phyloP scores from a whole-genome alignment of 1,139 yeast species.

The Pichia sp. region DNA sequence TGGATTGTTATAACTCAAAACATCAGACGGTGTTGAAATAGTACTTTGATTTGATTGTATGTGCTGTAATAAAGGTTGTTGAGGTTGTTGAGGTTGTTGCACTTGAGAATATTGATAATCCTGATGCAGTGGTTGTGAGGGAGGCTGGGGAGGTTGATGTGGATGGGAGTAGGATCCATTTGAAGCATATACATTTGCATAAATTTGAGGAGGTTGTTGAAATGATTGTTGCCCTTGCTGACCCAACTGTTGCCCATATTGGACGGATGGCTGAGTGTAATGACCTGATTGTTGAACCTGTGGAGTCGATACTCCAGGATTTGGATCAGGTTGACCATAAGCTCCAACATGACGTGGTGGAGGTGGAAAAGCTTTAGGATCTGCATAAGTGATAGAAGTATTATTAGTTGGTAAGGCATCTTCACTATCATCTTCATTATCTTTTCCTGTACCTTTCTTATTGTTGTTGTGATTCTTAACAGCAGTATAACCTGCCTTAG shows the following conservation, averaged over 20 bases:
- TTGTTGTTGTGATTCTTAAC: slow-evolving; percentile 37
- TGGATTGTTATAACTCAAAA: slow-evolving; percentile 2
- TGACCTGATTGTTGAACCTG: slow-evolving; percentile 9
- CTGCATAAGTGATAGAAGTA: slow-evolving; percentile 15
- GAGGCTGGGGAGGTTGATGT: not conserved
- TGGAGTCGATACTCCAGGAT: slow-evolving; percentile 1
- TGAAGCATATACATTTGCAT: no score
- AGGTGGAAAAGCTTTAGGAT: slow-evolving; percentile 33
- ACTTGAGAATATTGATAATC: not conserved
- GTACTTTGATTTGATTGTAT: not conserved
- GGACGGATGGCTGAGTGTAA: slow-evolving; percentile 4
- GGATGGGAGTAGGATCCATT: slow-evolving; percentile 6
- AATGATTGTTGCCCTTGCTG: no score
- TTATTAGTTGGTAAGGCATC: slow-evolving; percentile 15
- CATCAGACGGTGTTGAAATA: slow-evolving; percentile 2
- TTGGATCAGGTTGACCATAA: slow-evolving; percentile 5
- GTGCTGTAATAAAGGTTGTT: slow-evolving; percentile 3
- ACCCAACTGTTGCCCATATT: no score
- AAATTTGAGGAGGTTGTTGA: no score
- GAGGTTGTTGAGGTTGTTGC: not conserved
- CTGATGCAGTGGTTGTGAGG: not conserved
- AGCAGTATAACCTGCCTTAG: slow-evolving; percentile 42
- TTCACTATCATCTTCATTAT: slow-evolving; percentile 22
- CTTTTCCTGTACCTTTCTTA: slow-evolving; percentile 11
- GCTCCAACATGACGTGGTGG: slow-evolving; percentile 35